These are phyloP conservation scores for Cucumis cinereus DNA, from an alignment of 306 rosid genomes.

Conservation along the genomic window DNA sequence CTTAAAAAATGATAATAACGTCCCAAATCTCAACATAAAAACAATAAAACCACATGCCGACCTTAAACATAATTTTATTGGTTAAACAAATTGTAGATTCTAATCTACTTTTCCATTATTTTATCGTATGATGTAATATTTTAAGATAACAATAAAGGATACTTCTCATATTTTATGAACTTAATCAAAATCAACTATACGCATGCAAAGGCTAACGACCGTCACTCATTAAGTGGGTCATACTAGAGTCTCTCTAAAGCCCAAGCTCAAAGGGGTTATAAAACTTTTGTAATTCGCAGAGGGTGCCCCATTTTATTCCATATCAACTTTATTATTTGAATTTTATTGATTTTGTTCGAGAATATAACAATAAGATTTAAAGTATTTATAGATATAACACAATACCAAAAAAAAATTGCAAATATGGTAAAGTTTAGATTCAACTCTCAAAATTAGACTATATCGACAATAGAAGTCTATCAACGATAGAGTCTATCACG, in stretches of 20 bases:
- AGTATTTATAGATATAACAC: too few species aligned
- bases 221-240: background rate
- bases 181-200: background rate
- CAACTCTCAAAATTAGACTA: too few species aligned
- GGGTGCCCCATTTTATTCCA: background rate
- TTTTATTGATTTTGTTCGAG: too few species aligned
- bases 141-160: background rate
- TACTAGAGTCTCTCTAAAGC: background rate
- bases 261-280: background rate
- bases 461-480: too few species aligned
- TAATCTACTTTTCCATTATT: background rate
- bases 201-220: slow-evolving; percentile 2
- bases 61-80: background rate
- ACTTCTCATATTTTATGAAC: background rate
- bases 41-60: background rate
- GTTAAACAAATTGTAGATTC: background rate
- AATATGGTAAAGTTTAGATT: too few species aligned
- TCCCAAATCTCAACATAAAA: background rate
- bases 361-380: too few species aligned
- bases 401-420: too few species aligned
- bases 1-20: background rate
- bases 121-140: background rate
- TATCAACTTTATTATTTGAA: background rate
- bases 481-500: too few species aligned
- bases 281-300: background rate